Conservation (phyloP, 2,329 filamentous ascomycete species). For the Calycina herbarum region DNA sequence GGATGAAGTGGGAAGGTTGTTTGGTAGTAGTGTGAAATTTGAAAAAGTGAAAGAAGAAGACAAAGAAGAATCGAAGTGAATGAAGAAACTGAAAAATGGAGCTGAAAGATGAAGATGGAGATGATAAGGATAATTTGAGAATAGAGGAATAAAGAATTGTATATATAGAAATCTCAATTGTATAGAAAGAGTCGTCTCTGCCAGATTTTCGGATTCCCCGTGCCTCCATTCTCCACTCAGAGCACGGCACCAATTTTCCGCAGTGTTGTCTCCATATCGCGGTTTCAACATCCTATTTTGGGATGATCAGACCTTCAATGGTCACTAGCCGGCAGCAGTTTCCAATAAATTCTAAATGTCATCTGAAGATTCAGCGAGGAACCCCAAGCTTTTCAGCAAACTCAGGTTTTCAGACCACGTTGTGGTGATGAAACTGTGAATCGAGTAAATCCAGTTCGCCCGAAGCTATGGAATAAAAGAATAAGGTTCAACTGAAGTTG, state of each 20-base stretch:
- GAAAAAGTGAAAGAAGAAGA: not conserved
- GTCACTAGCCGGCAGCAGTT: not conserved
- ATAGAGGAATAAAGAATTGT: slow-evolving; percentile 1
- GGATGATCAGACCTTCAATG: not conserved
- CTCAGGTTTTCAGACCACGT: not conserved
- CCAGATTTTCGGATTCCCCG: not conserved
- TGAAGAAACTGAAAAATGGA: not conserved
- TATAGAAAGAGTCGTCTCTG: not conserved
- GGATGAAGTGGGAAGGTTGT: not conserved
- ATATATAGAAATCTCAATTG: slow-evolving; percentile 2
- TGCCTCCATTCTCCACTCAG: not conserved
- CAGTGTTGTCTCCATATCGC: not conserved
- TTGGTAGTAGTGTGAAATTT: not conserved
- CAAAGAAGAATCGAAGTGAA: not conserved
- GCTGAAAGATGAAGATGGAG: not conserved
- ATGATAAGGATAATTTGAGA: not conserved
- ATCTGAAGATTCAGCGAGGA: not conserved
- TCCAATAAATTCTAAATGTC: not conserved
- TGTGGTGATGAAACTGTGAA: not conserved
- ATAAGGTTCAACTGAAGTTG: not conserved
- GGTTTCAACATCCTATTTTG: slow-evolving; percentile 1
- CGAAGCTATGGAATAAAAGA: not conserved
- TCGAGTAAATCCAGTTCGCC: not conserved
- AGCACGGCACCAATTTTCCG: not conserved
- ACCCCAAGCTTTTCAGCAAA: not conserved